Evolutionary conservation across 257 asterid genomes (phyloP), one percentile per base, ranked within the genome.

Genomic region (Fraxinus cuspidata): DNA sequence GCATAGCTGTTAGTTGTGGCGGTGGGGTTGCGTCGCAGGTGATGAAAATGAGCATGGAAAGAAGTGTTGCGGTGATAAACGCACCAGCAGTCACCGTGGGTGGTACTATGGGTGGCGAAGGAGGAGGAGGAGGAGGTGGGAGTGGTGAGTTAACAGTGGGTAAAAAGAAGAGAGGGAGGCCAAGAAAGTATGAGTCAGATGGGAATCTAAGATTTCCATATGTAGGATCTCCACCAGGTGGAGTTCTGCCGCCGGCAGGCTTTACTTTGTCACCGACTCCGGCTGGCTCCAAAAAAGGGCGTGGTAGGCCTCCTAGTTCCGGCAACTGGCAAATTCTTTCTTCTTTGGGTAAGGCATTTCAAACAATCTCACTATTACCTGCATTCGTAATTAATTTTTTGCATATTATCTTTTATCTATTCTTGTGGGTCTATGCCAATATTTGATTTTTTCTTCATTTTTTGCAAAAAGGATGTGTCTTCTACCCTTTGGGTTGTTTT

Each of bases 151-250:
- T 83, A 67, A 2, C 80, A 64, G 44, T 66, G 78, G 93, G 76
- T 51, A 94, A 89, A 65, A 94, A 89, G 89, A 94, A 90, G 82
- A 87, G 97, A 77, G 98, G 98, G 40, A 86, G 97, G 73, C 98
- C 98, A 2, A 89, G 96, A 76, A 94, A 94, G 84, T 94, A 88
- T 44, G 97, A 94, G 81, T 81, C 96, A 3, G 91, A 92, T 4
- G 98, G 98, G 67, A 94, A 92, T 85, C 80, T 94, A 51, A 90
- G 86, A 51, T 85, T 87, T 71, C 86, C 91, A 11, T 88, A 84
- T 73, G 70, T 81, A 11, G 77, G 69, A 25, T 63, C 79, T 34
- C 77, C 91, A 0, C 84, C 90, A 25, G 85, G 74, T 21, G 83
- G 77, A 25, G 77, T 37, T 7, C 67, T 3, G 32, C 29, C 34